Evolutionary conservation across 1,284 basidiomycete genomes (phyloP).

Genomic region (Ustilago crameri): DNA sequence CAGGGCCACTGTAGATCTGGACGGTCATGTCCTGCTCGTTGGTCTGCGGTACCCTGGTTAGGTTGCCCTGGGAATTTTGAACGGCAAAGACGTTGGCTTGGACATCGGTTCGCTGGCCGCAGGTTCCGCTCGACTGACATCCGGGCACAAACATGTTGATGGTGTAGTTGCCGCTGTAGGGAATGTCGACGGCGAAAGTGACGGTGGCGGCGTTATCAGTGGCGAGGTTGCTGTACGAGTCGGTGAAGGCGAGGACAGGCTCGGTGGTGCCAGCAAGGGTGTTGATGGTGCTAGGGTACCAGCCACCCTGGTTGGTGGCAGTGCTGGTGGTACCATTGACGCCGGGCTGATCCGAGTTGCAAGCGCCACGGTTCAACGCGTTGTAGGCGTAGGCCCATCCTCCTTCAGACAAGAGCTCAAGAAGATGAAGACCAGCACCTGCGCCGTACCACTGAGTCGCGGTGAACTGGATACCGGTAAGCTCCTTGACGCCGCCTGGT

Average conservation of each 20-base stretch:
- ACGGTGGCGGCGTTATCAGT: conserved; percentile 73
- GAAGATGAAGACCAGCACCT: conserved; percentile 83
- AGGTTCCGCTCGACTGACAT: conserved; percentile 83
- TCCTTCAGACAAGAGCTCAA: conserved; percentile 90
- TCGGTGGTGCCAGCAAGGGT: conserved; percentile 79
- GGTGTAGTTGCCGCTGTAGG: conserved; percentile 85
- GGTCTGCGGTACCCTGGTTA: conserved; percentile 77
- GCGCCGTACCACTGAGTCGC: conserved; percentile 81
- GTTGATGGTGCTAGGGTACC: conserved; percentile 56
- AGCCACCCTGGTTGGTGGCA: conserved; percentile 53
- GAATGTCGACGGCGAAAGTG: conserved; percentile 90
- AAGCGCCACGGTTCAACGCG: conserved; percentile 57
- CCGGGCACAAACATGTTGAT: conserved; percentile 88
- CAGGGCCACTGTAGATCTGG: conserved; percentile 82
- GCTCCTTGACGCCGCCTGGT: conserved; percentile 71
- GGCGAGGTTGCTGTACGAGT: conserved; percentile 76
- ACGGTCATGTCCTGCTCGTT: conserved; percentile 76
- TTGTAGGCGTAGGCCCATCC: conserved; percentile 62
- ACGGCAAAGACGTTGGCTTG: conserved; percentile 82
- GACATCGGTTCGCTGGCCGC: conserved; percentile 81
- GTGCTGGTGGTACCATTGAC: conserved; percentile 53
- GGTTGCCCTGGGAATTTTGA: conserved; percentile 62
- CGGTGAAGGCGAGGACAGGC: conserved; percentile 77
- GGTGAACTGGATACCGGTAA: conserved; percentile 79
- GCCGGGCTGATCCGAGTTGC: conserved; percentile 49